Evolutionary conservation across 2,329 filamentous ascomycete genomes (phyloP), one percentile per base, ranked within the genome.

Genomic region (Colletotrichum tofieldiae): DNA sequence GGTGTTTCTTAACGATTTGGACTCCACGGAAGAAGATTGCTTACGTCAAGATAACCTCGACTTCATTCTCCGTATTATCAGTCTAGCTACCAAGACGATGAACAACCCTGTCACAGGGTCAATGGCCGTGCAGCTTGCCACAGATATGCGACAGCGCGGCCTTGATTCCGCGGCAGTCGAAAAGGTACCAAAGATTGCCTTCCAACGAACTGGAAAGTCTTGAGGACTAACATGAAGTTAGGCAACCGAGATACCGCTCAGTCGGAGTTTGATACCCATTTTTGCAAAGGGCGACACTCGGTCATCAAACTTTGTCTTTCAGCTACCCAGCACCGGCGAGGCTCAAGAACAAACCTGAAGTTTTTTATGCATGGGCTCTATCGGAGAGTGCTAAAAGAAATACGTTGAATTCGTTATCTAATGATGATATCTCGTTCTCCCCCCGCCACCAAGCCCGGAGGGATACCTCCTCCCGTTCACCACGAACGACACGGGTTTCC

Each of bases 31-130:
- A 0, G 49, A 60, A 12, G 78, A 77, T 14, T 75, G 83, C 71
- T 35, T 20, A 2, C 52, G 54, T 2, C 75, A 83, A 71, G 87
- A 90, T 2, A 92, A 91, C 3, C 83, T 94, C 39, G 87, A 91
- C 74, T 93, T 93, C 74, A 82, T 94, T 18, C 84, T 93, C 14
- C 86, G 88, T n/a, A 89, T 91, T 7, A 91, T 94, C 84, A 87
- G 91, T 45, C 87, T 89, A 2, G 83, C 93, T 67, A 92, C 91
- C 66, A 85, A 43, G n/a, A 84, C 54, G 0, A 47, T 18, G 45
- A 90, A 89, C 73, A 93, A 92, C 71, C 89, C 90, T 0, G 83
- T 94, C 14, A 92, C 91, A 0, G 90, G 93, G 73, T 93, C 91
- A 0, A 92, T 93, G 77, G 83, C 93, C 16, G 87, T 91, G 3